Percentiles rank a stretch among this genome's conserved stretches.
Conservation (phyloP, 305 asterid genomes). For the Coffea humblotiana region DNA sequence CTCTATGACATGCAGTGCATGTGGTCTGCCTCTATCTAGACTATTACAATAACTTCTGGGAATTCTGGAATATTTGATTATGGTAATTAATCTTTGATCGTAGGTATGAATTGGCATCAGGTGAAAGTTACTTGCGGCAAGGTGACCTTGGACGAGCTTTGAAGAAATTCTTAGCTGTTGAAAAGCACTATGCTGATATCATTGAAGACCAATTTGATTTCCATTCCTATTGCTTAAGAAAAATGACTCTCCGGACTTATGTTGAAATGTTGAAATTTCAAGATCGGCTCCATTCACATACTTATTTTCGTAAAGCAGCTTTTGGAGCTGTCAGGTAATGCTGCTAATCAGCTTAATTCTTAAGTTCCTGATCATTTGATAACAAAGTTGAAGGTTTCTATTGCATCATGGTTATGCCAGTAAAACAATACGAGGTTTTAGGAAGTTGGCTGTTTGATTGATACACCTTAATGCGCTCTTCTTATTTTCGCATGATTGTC, state of each 20-base stretch:
- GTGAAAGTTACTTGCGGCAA: slow-evolving; percentile 91
- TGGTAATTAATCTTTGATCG: slow-evolving; percentile 3
- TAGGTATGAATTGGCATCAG: slow-evolving; percentile 98
- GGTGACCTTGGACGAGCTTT: slow-evolving; percentile 92
- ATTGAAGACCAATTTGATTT: slow-evolving; percentile 98
- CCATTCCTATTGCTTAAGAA: slow-evolving; percentile 95
- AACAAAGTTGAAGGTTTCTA: slow-evolving; percentile 11
- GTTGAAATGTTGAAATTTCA: slow-evolving; percentile 92
- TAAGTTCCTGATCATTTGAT: slow-evolving; percentile 13
- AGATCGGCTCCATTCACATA: slow-evolving; percentile 87
- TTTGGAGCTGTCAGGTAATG: slow-evolving; percentile 74
- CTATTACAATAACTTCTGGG: neutral
- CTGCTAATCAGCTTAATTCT: slow-evolving; percentile 10
- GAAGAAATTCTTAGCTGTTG: slow-evolving; percentile 95
- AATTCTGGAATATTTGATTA: slow-evolving; percentile 1
- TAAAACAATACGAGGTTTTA: neutral
- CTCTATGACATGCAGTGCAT: slow-evolving; percentile 99
- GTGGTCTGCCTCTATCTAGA: slow-evolving; percentile 62
- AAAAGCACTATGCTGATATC: slow-evolving; percentile 94
- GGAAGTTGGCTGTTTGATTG: neutral
- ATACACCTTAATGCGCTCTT: neutral
- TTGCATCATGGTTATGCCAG: slow-evolving; percentile 7
- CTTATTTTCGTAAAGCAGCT: slow-evolving; percentile 97
- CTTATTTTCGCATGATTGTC: neutral
- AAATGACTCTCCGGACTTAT: slow-evolving; percentile 94